Base-by-base conservation (phyloP, 495 filamentous ascomycete genomes). In the Penicillium salamii region DNA sequence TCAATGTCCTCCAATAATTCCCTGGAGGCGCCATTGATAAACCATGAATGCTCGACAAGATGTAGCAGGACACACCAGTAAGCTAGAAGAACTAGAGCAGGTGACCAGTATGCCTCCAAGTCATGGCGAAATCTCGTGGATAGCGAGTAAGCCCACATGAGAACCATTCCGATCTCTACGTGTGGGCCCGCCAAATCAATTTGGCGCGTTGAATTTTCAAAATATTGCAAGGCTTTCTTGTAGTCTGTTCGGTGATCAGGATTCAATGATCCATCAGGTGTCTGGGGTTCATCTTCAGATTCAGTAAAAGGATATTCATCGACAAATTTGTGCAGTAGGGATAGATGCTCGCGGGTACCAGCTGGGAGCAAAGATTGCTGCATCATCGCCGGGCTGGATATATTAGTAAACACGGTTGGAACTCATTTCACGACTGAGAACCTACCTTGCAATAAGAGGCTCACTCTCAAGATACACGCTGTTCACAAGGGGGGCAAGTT, bases 71-170 rank as follows among this genome's bases (percentile, higher is more conserved):
- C 57, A 40, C 67, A 74, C 50, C 62, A 77, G 40, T 75, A 62
- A 18, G 67, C 65, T 9, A 76, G 46, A 11, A 72, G 33, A 17
- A 77, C 54, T 12, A 77, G 53, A 11, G 82, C 76, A n/a, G 75
- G 70, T 0, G 80, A 78, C 17, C 70, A 66, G 15, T 59, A 62
- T 33, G 70, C 48, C 18, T 69, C 65, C 9, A 79, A 66, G 18
- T 75, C 62, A 1, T 66, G 57, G 15, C 78, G 57, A 51, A 80
- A 81, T 1, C 58, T 50, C 6, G 69, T 57, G 1, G 70, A 69
- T 6, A 79, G 54, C 15, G 72, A 72, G 13, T 78, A 67, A 9
- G 65, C 69, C 71, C 67, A 79, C 14, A 60, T 23, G 11, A 60
- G 24, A 3, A 55, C 42, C 53, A 60, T 63, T 0, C 57, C 57